These are phyloP conservation scores for Xylaria grammica DNA, from an alignment of 495 filamentous ascomycete genomes.

Conservation along the genomic window DNA sequence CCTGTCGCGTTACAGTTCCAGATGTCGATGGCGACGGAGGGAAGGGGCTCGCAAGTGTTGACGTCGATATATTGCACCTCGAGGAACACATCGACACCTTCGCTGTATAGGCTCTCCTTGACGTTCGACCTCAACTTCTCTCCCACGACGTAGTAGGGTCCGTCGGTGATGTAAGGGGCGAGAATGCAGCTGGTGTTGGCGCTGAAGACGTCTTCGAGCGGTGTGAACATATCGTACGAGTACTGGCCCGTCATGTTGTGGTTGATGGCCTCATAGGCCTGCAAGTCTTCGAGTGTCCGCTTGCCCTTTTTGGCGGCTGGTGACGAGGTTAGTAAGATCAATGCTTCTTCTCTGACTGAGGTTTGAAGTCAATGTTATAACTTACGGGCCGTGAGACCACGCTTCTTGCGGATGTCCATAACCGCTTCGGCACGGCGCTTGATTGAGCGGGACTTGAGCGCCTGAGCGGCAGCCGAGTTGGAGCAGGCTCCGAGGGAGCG, in stretches of 20 bases:
- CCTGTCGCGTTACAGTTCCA: slow-evolving; percentile 62
- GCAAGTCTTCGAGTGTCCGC: slow-evolving; percentile 48
- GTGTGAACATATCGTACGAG: slow-evolving; percentile 44
- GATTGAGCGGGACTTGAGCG: slow-evolving; percentile 39
- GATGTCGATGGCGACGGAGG: slow-evolving; percentile 59
- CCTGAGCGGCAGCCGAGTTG: slow-evolving; percentile 36
- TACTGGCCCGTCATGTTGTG: slow-evolving; percentile 52
- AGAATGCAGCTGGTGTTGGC: slow-evolving; percentile 53
- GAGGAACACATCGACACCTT: slow-evolving; percentile 52
- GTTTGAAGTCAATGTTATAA: neutral
- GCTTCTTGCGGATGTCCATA: slow-evolving; percentile 52
- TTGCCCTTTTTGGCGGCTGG: slow-evolving; percentile 35
- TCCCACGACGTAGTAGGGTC: slow-evolving; percentile 61
- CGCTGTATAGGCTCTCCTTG: slow-evolving; percentile 46
- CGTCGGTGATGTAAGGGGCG: slow-evolving; percentile 57
- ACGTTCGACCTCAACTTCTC: slow-evolving; percentile 53
- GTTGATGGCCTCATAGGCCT: slow-evolving; percentile 42
- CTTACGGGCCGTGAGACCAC: slow-evolving; percentile 54
- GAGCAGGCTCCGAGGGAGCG: slow-evolving; percentile 44
- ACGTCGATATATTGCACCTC: slow-evolving; percentile 60
- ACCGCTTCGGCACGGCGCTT: slow-evolving; percentile 44
- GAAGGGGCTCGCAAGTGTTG: slow-evolving; percentile 60
- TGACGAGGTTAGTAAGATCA: slow-evolving; percentile 16
- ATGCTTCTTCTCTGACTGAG: neutral
- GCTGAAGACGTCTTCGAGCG: slow-evolving; percentile 54